Percentiles rank a stretch among this genome's conserved stretches.
phyloP scores from a whole-genome alignment of 306 rosid genomes.

The Dryas octopetala region DNA sequence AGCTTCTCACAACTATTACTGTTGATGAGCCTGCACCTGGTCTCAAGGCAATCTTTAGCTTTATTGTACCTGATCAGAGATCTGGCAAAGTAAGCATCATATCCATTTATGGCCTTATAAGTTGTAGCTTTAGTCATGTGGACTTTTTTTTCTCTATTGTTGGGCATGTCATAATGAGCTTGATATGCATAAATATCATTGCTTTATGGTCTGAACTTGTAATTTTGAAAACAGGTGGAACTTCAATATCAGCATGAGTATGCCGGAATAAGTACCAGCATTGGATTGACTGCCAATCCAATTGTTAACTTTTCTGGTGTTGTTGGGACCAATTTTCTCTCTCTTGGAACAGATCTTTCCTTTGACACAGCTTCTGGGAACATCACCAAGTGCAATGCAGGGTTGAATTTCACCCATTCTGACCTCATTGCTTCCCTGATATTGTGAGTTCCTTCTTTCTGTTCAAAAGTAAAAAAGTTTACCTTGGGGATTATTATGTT shows the following conservation, averaged over 20 bases:
- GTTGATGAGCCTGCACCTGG: constrained; percentile 93
- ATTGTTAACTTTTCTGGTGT: constrained; percentile 84
- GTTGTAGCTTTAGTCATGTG: neutral
- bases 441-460: constrained; percentile 49
- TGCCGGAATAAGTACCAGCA: constrained; percentile 86
- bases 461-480: neutral
- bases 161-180: neutral
- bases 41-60: constrained; percentile 80
- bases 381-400: constrained; percentile 75
- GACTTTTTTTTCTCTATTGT: neutral
- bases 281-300: constrained; percentile 90
- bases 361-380: constrained; percentile 86
- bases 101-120: neutral
- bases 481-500: neutral
- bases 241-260: constrained; percentile 89
- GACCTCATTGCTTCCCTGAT: constrained; percentile 80
- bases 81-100: constrained; percentile 73
- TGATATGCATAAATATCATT: neutral
- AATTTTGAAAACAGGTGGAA: constrained; percentile 58
- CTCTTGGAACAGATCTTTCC: constrained; percentile 81
- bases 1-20: constrained; percentile 83
- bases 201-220: neutral
- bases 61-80: constrained; percentile 80
- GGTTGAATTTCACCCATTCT: constrained; percentile 66
- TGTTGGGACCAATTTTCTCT: constrained; percentile 59